phyloP scores from a whole-genome alignment of 2,329 filamentous ascomycete species.

The Paradendryphiella salina region DNA sequence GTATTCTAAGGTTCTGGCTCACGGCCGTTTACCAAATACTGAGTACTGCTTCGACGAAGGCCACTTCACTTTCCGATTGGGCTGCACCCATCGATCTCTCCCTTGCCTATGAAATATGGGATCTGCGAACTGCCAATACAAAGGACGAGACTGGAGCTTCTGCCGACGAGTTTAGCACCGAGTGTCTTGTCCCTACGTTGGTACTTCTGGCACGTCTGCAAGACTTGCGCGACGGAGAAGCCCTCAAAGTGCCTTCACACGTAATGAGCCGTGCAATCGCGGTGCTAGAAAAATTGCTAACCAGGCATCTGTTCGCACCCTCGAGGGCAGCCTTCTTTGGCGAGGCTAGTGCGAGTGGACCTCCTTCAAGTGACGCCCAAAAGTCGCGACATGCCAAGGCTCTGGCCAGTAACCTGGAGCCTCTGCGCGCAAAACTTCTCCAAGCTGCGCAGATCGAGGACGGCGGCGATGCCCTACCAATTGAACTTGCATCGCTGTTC shows the following conservation, averaged over 20 bases:
- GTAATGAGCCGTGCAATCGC: slow-evolving; percentile 17
- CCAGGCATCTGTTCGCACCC: slow-evolving; percentile 50
- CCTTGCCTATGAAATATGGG: slow-evolving; percentile 40
- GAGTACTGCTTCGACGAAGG: not conserved
- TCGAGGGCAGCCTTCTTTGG: slow-evolving; percentile 46
- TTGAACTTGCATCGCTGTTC: slow-evolving; percentile 28
- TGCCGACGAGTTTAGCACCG: slow-evolving; percentile 43
- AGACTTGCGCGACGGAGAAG: slow-evolving; percentile 2
- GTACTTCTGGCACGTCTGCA: slow-evolving; percentile 30
- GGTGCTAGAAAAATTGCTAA: slow-evolving; percentile 45
- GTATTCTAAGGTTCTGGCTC: slow-evolving; percentile 45
- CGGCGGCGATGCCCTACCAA: slow-evolving; percentile 27
- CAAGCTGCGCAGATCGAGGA: slow-evolving; percentile 41
- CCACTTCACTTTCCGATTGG: not conserved
- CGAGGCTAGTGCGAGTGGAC: slow-evolving; percentile 10
- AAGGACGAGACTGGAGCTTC: slow-evolving; percentile 36
- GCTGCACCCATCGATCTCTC: slow-evolving; percentile 27
- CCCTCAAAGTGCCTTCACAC: not conserved
- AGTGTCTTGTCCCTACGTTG: slow-evolving; percentile 43
- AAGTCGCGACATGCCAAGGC: slow-evolving; percentile 17
- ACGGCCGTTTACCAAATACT: slow-evolving; percentile 27
- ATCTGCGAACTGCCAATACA: slow-evolving; percentile 34
- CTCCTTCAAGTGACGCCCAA: not conserved
- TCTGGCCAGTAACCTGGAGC: slow-evolving; percentile 29
- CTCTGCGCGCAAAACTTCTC: slow-evolving; percentile 37